Evolutionary conservation across 257 asterid genomes (phyloP).

Genomic region (Nicotiana sylvestris): DNA sequence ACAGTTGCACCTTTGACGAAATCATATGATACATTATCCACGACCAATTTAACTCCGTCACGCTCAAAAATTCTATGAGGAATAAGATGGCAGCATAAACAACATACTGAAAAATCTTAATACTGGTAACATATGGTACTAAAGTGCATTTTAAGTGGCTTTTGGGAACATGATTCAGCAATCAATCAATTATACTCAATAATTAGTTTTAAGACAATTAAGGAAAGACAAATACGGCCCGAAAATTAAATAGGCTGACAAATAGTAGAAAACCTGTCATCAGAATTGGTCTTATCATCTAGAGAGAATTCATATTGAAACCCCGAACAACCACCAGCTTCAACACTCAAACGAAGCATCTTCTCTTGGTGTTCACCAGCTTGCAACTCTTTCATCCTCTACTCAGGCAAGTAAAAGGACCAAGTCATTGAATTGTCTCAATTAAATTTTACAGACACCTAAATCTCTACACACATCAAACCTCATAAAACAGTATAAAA

Average conservation of each 20-base stretch:
- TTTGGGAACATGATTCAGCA: not conserved
- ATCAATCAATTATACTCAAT: not conserved
- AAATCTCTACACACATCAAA: not conserved
- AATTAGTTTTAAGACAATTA: not conserved
- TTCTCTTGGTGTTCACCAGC: slow-evolving; percentile 52
- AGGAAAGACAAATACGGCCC: not conserved
- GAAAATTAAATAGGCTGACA: not conserved
- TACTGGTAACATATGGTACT: not conserved
- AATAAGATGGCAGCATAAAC: not conserved
- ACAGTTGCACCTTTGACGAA: slow-evolving; percentile 90
- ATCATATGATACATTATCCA: slow-evolving; percentile 75
- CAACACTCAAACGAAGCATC: slow-evolving; percentile 85
- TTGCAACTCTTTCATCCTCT: slow-evolving; percentile 90
- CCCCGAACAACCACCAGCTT: slow-evolving; percentile 98
- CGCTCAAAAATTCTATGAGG: slow-evolving; percentile 65
- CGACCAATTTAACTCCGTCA: slow-evolving; percentile 87
- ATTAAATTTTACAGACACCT: not conserved
- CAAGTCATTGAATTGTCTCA: not conserved
- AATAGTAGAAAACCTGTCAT: slow-evolving; percentile 61
- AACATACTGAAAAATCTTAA: not conserved
- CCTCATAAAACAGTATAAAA: not conserved
- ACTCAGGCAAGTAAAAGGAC: slow-evolving; percentile 10
- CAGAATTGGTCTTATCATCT: slow-evolving; percentile 60
- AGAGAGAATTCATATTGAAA: slow-evolving; percentile 86
- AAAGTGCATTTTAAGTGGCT: not conserved